These are phyloP conservation scores for Saturnispora hagleri DNA, from an alignment of 805 yeast species.

Conservation along the genomic window DNA sequence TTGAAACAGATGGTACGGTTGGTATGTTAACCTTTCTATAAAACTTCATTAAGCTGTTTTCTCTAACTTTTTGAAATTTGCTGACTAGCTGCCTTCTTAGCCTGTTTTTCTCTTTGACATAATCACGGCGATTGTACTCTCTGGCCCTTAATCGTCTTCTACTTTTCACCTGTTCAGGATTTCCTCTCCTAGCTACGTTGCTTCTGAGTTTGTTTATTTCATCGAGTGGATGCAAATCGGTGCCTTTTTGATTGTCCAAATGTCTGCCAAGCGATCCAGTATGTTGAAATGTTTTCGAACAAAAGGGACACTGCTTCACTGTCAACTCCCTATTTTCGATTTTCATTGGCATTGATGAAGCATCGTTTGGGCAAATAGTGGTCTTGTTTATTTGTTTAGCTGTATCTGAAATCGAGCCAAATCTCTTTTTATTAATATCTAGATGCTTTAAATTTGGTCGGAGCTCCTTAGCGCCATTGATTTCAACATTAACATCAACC, in stretches of 20 bases:
- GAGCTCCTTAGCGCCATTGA: not conserved
- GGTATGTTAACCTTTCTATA: conserved; percentile 31
- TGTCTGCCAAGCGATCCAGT: conserved; percentile 56
- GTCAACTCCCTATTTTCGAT: not conserved
- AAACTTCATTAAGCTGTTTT: conserved; percentile 28
- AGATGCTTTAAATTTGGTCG: not conserved
- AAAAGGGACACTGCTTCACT: conserved; percentile 33
- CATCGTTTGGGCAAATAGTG: not conserved
- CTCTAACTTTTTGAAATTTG: conserved; percentile 32
- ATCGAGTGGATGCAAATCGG: conserved; percentile 40
- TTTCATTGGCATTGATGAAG: conserved; percentile 1
- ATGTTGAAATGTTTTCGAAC: conserved; percentile 44
- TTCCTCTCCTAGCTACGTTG: conserved; percentile 44
- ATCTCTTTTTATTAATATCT: not conserved
- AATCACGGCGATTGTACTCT: conserved; percentile 37
- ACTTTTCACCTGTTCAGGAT: conserved; percentile 32
- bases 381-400: not conserved
- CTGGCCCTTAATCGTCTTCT: conserved; percentile 34
- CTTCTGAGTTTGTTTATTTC: conserved; percentile 38
- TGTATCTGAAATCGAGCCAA: not conserved
- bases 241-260: conserved; percentile 46
- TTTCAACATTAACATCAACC: not conserved
- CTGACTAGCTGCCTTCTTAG: conserved; percentile 38
- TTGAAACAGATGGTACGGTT: conserved; percentile 33
- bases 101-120: conserved; percentile 39